These are phyloP conservation scores for Scheffersomyces coipomensis DNA, from an alignment of 805 yeast genomes.

Conservation along the genomic window DNA sequence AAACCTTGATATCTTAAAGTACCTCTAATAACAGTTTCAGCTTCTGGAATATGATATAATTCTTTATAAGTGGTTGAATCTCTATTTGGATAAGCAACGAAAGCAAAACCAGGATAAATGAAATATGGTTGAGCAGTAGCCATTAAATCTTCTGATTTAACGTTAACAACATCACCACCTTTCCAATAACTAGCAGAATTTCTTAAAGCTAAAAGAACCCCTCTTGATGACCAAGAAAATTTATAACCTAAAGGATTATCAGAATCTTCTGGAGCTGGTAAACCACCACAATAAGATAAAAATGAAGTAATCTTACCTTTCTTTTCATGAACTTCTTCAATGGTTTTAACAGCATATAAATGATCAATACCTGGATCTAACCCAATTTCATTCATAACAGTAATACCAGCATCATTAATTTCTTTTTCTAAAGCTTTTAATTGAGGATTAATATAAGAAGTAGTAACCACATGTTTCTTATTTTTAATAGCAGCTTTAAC, in stretches of 20 bases:
- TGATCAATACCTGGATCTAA: constrained; percentile 99
- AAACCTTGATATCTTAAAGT: constrained; percentile 97
- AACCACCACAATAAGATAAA: constrained; percentile 97
- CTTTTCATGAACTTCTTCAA: constrained; percentile 89
- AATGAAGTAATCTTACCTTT: constrained; percentile 94
- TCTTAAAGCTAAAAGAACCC: constrained; percentile 93
- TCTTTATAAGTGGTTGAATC: constrained; percentile 94
- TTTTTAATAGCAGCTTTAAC: constrained; percentile 89
- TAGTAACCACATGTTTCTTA: constrained; percentile 86
- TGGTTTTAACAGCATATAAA: constrained; percentile 96
- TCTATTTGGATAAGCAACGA: constrained; percentile 96
- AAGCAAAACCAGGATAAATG: constrained; percentile 92
- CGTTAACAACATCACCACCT: constrained; percentile 77
- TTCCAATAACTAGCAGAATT: constrained; percentile 88
- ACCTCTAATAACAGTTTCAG: constrained; percentile 94
- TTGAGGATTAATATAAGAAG: constrained; percentile 95
- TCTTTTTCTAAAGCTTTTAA: constrained; percentile 81
- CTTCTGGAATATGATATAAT: constrained; percentile 93
- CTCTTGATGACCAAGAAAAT: constrained; percentile 99
- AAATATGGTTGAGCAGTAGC: constrained; percentile 91
- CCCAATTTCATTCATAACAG: constrained; percentile 98
- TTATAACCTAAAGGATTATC: constrained; percentile 98
- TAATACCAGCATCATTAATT: constrained; percentile 91
- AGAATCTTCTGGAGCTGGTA: constrained; percentile 97
- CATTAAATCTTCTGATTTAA: constrained; percentile 91